Evolutionary conservation across 495 filamentous ascomycete genomes (phyloP), one percentile per base, ranked within the genome.

Genomic region (Xylona heveae): DNA sequence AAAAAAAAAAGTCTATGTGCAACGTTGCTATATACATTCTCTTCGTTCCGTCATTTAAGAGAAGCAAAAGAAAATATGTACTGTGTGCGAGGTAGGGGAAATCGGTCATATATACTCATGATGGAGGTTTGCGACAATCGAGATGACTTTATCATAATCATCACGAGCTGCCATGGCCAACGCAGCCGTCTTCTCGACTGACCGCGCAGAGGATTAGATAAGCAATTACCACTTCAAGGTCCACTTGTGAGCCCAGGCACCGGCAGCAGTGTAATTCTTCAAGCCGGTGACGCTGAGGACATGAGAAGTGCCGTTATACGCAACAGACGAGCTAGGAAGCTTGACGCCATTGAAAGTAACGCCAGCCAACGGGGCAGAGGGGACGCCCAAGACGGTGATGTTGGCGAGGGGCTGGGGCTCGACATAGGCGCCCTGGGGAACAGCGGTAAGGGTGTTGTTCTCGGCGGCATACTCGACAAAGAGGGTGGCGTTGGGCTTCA

Each of bases 361-460:
- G 13, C 47, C 42, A 6, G 38, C 43, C 1, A 64, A 55, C n/a
- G n/a, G n/a, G 13, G 46, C 31, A 7, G 43, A 37, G 6, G 47
- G 20, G 1, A 78, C 55, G 8, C 78, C 78, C 38, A 81, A 31
- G 24, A 84, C 46, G 0, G 72, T 80, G 29, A 79, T 59, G 36
- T 72, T 74, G 0, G 57, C 64, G 3, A 84, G 52, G 0, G 62
- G 48, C 41, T 76, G 76, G 1, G 37, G 50, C 43, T 80, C 74
- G 6, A 50, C 40, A 50, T 65, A 82, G 1, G 49, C 45, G 0
- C 78, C 77, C 5, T 43, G 33, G 1, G 56, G 51, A 2, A 40
- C 42, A 2, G 60, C 64, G 14, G 48, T 52, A 4, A 81, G 48
- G 3, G 54, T 49, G 0, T 50, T 57, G 5, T 48, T 38, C 6